Base-by-base conservation (phyloP, 768 basidiomycete genomes). In the Nidularia pulvinata region DNA sequence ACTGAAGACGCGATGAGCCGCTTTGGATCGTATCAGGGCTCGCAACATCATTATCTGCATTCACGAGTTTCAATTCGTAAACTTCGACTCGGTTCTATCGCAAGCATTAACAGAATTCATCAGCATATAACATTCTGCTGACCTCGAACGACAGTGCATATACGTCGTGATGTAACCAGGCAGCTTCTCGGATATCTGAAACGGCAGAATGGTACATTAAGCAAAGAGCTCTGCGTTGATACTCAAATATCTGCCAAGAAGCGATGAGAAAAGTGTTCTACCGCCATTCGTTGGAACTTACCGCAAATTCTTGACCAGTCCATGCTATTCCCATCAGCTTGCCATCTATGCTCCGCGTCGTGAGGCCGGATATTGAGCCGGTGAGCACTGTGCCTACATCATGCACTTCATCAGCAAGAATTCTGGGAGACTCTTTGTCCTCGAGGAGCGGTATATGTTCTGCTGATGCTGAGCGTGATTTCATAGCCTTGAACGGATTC, bases 401-500 rank as follows among this genome's bases (percentile, higher is more conserved):
- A 14, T 59, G 57, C 14, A 57, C 43, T 13, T 67, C 65, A 14
- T 59, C 59, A 1, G 68, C 52, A 16, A 50, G 50, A 4, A 59
- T 52, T 42, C 59, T 61, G 34, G 54, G 33, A 39, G 7, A 32
- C 11, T 50, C 52, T 49, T 32, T 51, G 53, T 68, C 59, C 33
- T 63, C 37, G 14, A 57, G 14, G 51, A 59, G 44, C 2, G 56
- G 39, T 3, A 80, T 49, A 50, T 75, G 71, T 33, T 88, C 86
- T 0, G 73, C 60, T n/a, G 82, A 81, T n/a, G 64, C 73, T 30
- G 25, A 25, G 25, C 25, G 25, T 4, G 69, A 69, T 51, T 74
- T 73, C 11, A 82, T 73, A 1, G 75, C 69, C 62, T 84, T 91
- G 73, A 91, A 85, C 3, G 84, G 79, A 55, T 84, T 87, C 6